These are phyloP conservation scores for Penicillium turbatum DNA, from an alignment of 495 filamentous ascomycete species.

Conservation along the genomic window DNA sequence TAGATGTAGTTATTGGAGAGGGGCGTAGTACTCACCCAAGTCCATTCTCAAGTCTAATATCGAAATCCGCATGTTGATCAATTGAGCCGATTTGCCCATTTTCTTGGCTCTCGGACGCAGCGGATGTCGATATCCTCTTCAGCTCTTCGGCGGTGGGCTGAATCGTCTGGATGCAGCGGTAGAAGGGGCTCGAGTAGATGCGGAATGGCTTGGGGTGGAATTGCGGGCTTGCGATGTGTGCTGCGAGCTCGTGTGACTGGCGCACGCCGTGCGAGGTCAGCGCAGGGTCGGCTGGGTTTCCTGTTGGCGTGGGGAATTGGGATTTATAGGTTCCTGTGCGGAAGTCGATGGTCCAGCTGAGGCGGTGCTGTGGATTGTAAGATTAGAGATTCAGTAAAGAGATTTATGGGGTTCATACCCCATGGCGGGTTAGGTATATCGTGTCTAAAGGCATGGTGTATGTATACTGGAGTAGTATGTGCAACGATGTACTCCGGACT, in stretches of 20 bases:
- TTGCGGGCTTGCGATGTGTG: conserved; percentile 53
- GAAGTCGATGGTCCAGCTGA: conserved; percentile 79
- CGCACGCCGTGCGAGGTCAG: conserved; percentile 79
- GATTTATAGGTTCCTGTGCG: conserved; percentile 67
- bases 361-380: conserved; percentile 63
- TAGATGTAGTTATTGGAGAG: neutral
- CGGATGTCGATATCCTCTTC: conserved; percentile 27
- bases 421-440: conserved; percentile 83
- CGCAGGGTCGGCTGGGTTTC: conserved; percentile 80
- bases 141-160: conserved; percentile 59
- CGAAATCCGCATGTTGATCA: conserved; percentile 28
- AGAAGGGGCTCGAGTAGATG: conserved; percentile 84
- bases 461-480: neutral
- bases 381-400: conserved; percentile 10
- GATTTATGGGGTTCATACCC: conserved; percentile 52
- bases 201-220: conserved; percentile 60
- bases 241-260: conserved; percentile 76
- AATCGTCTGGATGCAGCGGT: conserved; percentile 88
- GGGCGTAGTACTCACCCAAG: conserved; percentile 50
- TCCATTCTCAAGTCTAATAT: conserved; percentile 68
- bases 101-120: neutral
- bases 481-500: neutral
- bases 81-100: conserved; percentile 6
- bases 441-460: conserved; percentile 56
- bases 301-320: conserved; percentile 71